phyloP scores from a whole-genome alignment of 1,284 basidiomycete genomes.

The Ceratobasidium sp. region DNA sequence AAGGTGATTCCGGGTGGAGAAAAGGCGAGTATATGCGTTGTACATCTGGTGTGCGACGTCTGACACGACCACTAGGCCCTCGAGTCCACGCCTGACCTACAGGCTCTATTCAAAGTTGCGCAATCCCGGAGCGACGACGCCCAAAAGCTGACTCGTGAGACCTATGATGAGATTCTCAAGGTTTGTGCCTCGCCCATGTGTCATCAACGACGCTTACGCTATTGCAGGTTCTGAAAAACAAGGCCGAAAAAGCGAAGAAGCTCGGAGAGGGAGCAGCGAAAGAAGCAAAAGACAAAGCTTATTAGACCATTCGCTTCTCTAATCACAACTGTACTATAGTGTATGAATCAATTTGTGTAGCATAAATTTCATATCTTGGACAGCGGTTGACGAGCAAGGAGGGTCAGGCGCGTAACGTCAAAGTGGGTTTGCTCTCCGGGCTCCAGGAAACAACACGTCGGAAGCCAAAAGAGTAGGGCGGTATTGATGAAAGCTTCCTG shows the following conservation, averaged over 20 bases:
- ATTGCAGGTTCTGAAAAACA: slow-evolving; percentile 50
- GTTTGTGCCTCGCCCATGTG: not conserved
- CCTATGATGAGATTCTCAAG: slow-evolving; percentile 48
- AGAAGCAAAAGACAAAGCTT: slow-evolving; percentile 42
- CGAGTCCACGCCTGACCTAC: slow-evolving; percentile 48
- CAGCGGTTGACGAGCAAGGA: too few species aligned
- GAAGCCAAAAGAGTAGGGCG: too few species aligned
- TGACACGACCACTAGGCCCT: slow-evolving; percentile 41
- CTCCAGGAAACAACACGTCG: too few species aligned
- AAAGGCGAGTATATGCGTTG: slow-evolving; percentile 43
- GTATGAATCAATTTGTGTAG: not conserved
- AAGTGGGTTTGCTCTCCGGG: too few species aligned
- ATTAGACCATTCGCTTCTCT: slow-evolving; percentile 4
- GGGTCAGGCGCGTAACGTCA: too few species aligned
- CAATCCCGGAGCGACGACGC: slow-evolving; percentile 49
- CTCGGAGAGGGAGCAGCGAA: slow-evolving; percentile 46
- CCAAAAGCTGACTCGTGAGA: slow-evolving; percentile 50
- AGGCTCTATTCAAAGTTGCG: slow-evolving; percentile 47
- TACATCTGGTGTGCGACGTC: not conserved
- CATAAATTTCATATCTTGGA: not conserved
- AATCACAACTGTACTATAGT: not conserved
- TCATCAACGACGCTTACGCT: not conserved
- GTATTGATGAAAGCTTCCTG: too few species aligned
- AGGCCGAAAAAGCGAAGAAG: slow-evolving; percentile 50
- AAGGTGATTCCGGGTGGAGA: slow-evolving; percentile 48